Percentiles rank a stretch among this genome's conserved stretches.
These are phyloP conservation scores for Penicillium sp. DNA, from an alignment of 2,329 filamentous ascomycete species.

Conservation along the genomic window DNA sequence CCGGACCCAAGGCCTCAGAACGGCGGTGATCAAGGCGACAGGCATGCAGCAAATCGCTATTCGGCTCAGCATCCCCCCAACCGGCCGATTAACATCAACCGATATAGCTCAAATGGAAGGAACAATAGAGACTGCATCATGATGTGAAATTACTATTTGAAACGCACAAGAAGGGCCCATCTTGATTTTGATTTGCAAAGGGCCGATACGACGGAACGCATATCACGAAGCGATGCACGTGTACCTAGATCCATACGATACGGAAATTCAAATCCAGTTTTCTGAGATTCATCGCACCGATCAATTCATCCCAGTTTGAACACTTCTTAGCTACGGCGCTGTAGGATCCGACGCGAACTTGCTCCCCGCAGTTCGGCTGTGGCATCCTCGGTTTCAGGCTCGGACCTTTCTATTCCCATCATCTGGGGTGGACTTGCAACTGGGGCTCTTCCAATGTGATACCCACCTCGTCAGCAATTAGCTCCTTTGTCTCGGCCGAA, in stretches of 20 bases:
- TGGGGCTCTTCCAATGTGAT: too few relatives aligned
- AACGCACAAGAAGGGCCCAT: not conserved
- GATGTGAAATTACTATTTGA: conserved; percentile 33
- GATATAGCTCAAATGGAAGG: conserved; percentile 15
- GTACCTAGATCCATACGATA: conserved; percentile 4
- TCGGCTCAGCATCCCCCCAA: conserved; percentile 6
- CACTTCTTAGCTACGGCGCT: conserved; percentile 13
- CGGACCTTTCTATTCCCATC: too few relatives aligned
- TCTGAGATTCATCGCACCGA: not conserved
- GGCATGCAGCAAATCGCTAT: conserved; percentile 21
- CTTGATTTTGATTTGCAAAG: not conserved
- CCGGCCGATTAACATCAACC: conserved; percentile 3
- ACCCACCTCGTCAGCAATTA: too few relatives aligned
- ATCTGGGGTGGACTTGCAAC: too few relatives aligned
- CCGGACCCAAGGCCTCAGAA: conserved; percentile 42
- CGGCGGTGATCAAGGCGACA: conserved; percentile 23
- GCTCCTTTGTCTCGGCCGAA: too few relatives aligned
- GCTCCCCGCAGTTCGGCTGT: conserved; percentile 12
- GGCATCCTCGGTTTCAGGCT: too few relatives aligned
- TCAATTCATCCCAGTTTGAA: not conserved
- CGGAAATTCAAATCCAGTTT: not conserved
- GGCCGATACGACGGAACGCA: conserved; percentile 15
- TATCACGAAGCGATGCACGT: conserved; percentile 7
- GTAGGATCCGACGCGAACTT: conserved; percentile 12
- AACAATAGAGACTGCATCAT: conserved; percentile 40